Evolutionary conservation across 768 basidiomycete species (phyloP), one percentile per base, ranked within the genome.

Genomic region (Auriscalpium microsporum): DNA sequence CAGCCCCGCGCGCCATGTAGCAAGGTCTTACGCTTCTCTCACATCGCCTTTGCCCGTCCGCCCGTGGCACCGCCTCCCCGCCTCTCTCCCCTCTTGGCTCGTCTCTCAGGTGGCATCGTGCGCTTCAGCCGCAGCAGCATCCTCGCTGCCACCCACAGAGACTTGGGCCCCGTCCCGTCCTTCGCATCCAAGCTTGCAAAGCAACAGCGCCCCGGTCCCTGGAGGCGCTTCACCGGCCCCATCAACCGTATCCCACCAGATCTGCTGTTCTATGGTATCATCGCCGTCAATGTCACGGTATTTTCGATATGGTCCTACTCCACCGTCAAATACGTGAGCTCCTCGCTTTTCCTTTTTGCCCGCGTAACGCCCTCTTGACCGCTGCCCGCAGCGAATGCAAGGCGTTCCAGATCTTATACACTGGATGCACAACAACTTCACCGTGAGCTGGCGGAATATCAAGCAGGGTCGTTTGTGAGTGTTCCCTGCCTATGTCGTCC

Each of bases 401-500:
- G 66, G 75, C 45, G 77, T 76, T 64, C 66, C 67, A 0, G 63
- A 61, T 45, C 69, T 73, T 52, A 67, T 68, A 36, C 57, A 63
- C 10, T 80, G 75, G 75, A 79, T 92, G 78, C 57, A 67, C 11
- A 57, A 83, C 33, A 82, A 92, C 67, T 90, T 93, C 61, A 75
- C 75, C 16, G 71, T 73, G 45, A 81, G 78, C 63, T 77, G 79
- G 77, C 64, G 71, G 16, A 90, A 90, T 66, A 62, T 90, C 10
- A 65, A 69, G 1, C 63, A 73, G 10, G 88, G 88, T n/a, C 76
- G 88, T 69, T 62, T 85, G 86, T 88, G 58, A 33, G 82, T 75
- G 21, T 44, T 10, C 3, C 35, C 52, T n/a, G 13, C 50, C 11
- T 14, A 9, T 33, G 33, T 17, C n/a, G 11, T 33, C 23, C 16